phyloP scores from a whole-genome alignment of 345 rosid species.

The Rhizophora apiculata region DNA sequence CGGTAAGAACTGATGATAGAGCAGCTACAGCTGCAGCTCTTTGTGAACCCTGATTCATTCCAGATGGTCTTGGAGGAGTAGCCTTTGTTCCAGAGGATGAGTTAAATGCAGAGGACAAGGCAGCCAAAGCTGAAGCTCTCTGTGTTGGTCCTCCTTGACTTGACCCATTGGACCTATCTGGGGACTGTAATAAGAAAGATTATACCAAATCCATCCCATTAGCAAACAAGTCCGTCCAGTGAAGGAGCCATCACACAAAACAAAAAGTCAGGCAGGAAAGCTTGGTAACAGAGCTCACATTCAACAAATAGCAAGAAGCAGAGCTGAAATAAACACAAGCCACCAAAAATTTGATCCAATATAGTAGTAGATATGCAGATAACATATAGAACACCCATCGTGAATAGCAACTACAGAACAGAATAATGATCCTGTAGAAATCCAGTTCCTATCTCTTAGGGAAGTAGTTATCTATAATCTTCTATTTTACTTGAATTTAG shows the following conservation, averaged over 20 bases:
- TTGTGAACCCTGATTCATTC: slow-evolving; percentile 61
- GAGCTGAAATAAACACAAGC: too few species aligned
- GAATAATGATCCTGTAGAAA: too few species aligned
- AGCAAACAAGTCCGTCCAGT: background rate
- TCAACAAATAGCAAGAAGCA: too few species aligned
- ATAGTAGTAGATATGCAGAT: too few species aligned
- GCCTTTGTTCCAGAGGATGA: slow-evolving; percentile 51
- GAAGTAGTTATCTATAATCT: too few species aligned
- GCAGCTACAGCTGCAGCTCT: slow-evolving; percentile 98
- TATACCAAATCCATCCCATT: background rate
- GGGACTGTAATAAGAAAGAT: slow-evolving; percentile 33
- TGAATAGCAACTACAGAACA: too few species aligned
- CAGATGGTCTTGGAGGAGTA: slow-evolving; percentile 33
- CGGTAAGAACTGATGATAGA: slow-evolving; percentile 82
- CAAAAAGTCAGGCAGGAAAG: background rate
- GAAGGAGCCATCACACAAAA: background rate
- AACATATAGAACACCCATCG: too few species aligned
- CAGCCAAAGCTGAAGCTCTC: slow-evolving; percentile 86
- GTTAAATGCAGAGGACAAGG: slow-evolving; percentile 69
- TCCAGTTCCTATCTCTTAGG: too few species aligned
- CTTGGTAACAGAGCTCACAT: background rate
- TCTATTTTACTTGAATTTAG: too few species aligned
- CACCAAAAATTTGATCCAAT: too few species aligned
- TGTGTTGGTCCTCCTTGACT: slow-evolving; percentile 67
- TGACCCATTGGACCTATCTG: slow-evolving; percentile 59